Evolutionary conservation across 768 basidiomycete genomes (phyloP), one percentile per base, ranked within the genome.

Genomic region (Lactarius tabidus): DNA sequence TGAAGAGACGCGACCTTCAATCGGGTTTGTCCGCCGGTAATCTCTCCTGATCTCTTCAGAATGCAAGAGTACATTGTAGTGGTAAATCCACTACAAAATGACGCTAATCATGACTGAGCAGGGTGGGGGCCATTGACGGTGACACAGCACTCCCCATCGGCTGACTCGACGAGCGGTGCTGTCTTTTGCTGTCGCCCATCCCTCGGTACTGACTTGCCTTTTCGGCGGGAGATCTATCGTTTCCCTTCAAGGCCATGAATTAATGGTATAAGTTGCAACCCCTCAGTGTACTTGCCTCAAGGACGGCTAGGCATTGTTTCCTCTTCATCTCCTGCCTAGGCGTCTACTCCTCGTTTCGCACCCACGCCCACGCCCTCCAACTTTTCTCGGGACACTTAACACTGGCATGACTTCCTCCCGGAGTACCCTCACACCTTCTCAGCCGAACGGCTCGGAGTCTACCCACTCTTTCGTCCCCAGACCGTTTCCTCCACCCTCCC

Each of bases 401-500:
- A 33, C 33, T 33, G 33, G 33, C 53, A 68, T 67, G 69, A 64
- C 61, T 63, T 63, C 69, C 60, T 53, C 63, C 48, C 14, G 48
- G 23, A 61, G 33, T 59, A 65, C 64, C 2, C 45, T 59, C 54
- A 57, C 69, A 31, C 59, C 64, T 64, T 65, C 58, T 51, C 66
- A 64, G 56, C 63, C 62, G 62, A 65, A 54, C 20, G 66, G 8
- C 33, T 8, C 33, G 33, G 33, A 57, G n/a, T n/a, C 62, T 59
- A 67, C 70, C 73, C 70, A 69, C 65, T 63, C 81, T 70, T 86
- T 86, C 72, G 73, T 81, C 51, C 80, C 82, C 57, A 80, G 84
- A 69, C 82, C 83, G 20, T 88, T 88, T 71, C 87, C 87, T 68
- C 86, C 85, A 57, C 82, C 85, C 70, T 79, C 84, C 29, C 78